phyloP scores from a whole-genome alignment of 2,329 filamentous ascomycete species.

The Bipolaris sorokiniana region DNA sequence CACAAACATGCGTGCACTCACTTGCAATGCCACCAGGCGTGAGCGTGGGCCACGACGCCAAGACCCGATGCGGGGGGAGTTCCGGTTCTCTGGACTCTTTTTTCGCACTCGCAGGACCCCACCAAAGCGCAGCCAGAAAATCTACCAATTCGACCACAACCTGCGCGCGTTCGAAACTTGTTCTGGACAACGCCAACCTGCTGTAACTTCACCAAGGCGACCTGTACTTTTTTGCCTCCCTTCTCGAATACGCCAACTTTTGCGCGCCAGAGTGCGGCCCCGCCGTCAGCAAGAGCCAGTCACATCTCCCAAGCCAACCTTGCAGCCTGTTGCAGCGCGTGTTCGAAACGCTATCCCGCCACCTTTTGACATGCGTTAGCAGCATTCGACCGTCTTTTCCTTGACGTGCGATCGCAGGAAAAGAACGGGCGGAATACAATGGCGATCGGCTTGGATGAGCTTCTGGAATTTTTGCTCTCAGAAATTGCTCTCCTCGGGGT shows the following conservation, averaged over 20 bases:
- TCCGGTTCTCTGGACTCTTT: slow-evolving; percentile 8
- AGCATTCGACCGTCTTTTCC: slow-evolving; percentile 13
- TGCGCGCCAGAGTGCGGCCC: neutral
- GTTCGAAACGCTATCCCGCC: slow-evolving; percentile 33
- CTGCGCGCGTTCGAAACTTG: slow-evolving; percentile 20
- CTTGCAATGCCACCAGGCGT: slow-evolving; percentile 1
- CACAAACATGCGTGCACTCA: neutral
- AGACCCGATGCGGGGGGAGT: slow-evolving; percentile 12
- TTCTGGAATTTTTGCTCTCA: slow-evolving; percentile 64
- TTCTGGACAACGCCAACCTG: neutral
- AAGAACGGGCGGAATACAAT: slow-evolving; percentile 32
- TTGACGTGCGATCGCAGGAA: slow-evolving; percentile 19
- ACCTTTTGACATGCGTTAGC: slow-evolving; percentile 21
- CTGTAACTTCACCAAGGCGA: neutral
- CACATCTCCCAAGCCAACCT: slow-evolving; percentile 8
- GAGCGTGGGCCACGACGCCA: slow-evolving; percentile 10
- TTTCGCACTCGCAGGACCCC: slow-evolving; percentile 20
- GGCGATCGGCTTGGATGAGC: slow-evolving; percentile 58
- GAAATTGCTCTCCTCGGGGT: slow-evolving; percentile 65
- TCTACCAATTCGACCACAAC: slow-evolving; percentile 16
- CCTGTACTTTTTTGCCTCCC: neutral
- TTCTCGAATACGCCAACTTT: neutral
- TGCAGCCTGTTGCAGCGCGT: slow-evolving; percentile 12
- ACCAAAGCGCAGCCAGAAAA: slow-evolving; percentile 20
- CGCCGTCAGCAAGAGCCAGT: slow-evolving; percentile 10